Percentiles rank a stretch among this genome's conserved stretches.
Conservation (phyloP, 2,329 filamentous ascomycete genomes). For the Coniosporium tulheliwenetii region DNA sequence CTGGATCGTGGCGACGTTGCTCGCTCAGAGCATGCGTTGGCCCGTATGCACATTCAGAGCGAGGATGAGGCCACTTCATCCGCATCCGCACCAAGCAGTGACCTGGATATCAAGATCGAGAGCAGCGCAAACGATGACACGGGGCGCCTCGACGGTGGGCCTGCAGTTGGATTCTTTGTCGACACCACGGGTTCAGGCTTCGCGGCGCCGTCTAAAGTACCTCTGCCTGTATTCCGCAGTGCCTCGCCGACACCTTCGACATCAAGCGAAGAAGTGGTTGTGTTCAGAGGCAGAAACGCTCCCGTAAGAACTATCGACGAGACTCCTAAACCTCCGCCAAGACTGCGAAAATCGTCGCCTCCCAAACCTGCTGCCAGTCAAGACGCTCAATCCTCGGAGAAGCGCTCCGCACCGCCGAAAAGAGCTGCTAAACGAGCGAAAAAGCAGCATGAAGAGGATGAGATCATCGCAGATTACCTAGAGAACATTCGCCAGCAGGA, state of each 20-base stretch:
- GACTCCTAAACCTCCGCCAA: too few relatives aligned
- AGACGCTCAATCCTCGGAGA: too few relatives aligned
- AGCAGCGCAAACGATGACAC: too few relatives aligned
- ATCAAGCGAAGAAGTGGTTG: constrained; percentile 59
- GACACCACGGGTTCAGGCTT: too few relatives aligned
- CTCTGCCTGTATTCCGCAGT: constrained; percentile 14
- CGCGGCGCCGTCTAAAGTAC: not conserved
- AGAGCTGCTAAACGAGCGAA: too few relatives aligned
- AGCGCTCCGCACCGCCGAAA: too few relatives aligned
- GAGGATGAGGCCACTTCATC: constrained; percentile 1
- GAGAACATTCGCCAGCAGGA: constrained; percentile 43
- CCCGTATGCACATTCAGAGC: constrained; percentile 13
- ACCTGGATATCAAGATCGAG: not conserved
- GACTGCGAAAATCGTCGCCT: too few relatives aligned
- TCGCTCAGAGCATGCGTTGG: constrained; percentile 13
- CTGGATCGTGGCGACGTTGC: constrained; percentile 10
- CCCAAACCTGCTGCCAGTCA: too few relatives aligned
- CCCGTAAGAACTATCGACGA: too few relatives aligned
- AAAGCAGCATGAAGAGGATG: constrained; percentile 27
- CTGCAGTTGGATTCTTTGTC: too few relatives aligned
- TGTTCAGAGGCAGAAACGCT: constrained; percentile 42
- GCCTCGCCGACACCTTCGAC: constrained; percentile 30
- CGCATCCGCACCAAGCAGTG: not conserved
- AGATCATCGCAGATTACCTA: constrained; percentile 53
- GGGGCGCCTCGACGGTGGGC: too few relatives aligned